These are phyloP conservation scores for Fistulinella prunicolor DNA, from an alignment of 768 basidiomycete species.

Conservation along the genomic window DNA sequence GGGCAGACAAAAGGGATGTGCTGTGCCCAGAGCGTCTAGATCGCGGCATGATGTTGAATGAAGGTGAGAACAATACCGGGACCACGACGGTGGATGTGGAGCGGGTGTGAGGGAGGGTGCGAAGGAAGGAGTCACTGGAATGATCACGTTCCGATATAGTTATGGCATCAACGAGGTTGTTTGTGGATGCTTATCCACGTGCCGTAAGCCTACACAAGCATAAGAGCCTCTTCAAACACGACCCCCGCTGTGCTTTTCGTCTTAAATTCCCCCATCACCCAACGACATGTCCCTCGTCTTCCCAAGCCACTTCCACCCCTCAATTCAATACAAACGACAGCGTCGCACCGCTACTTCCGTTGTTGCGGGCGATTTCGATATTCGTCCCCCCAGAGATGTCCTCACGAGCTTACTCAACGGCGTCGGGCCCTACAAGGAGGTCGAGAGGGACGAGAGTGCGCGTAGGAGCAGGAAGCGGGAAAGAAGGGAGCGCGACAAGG, in stretches of 20 bases:
- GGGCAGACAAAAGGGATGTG: neutral
- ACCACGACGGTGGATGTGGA: neutral
- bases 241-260: constrained; percentile 28
- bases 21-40: neutral
- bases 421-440: constrained; percentile 59
- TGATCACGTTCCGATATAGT: constrained; percentile 25
- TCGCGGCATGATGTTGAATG: too few species aligned
- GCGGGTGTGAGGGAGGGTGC: neutral
- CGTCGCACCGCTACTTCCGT: constrained; percentile 72
- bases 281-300: constrained; percentile 22
- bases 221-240: constrained; percentile 35
- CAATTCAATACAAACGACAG: constrained; percentile 32
- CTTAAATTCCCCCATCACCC: constrained; percentile 14
- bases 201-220: constrained; percentile 36
- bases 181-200: constrained; percentile 36
- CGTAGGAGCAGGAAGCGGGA: constrained; percentile 54
- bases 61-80: too few species aligned
- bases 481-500: constrained; percentile 46
- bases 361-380: constrained; percentile 73
- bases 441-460: constrained; percentile 59
- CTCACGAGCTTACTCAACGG: constrained; percentile 79
- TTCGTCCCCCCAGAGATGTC: constrained; percentile 64
- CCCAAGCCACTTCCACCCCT: constrained; percentile 10
- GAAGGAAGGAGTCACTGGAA: neutral
- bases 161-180: constrained; percentile 34